These are phyloP conservation scores for Chalciporus sp. DNA, from an alignment of 1,284 basidiomycete species.

Conservation along the genomic window DNA sequence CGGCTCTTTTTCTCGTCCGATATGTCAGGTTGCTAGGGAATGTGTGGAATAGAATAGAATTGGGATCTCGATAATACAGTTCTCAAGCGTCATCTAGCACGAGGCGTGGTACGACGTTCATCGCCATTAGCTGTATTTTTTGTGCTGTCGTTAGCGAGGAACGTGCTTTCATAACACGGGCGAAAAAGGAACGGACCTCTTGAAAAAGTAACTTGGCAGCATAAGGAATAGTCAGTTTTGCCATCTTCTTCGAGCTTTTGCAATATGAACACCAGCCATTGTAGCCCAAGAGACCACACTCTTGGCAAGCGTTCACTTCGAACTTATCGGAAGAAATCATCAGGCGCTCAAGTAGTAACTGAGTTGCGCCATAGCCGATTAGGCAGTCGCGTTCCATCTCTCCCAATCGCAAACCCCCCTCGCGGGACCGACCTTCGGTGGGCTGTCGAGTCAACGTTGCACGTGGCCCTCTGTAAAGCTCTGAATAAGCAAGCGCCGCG, in stretches of 20 bases:
- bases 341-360: conserved; percentile 91
- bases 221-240: conserved; percentile 97
- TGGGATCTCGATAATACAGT: conserved; percentile 3
- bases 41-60: conserved; percentile 1
- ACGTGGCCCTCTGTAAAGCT: conserved; percentile 76
- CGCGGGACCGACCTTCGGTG: conserved; percentile 96
- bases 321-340: conserved; percentile 99
- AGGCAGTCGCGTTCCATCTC: conserved; percentile 99
- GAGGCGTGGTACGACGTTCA: conserved; percentile 90
- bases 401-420: conserved; percentile 95
- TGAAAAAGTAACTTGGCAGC: conserved; percentile 97
- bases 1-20: conserved; percentile 4
- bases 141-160: conserved; percentile 2
- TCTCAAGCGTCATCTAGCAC: conserved; percentile 74
- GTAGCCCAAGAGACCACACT: conserved; percentile 96
- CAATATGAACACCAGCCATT: conserved; percentile 96
- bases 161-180: neutral
- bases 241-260: conserved; percentile 95
- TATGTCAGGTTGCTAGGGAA: conserved; percentile 7
- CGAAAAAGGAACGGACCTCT: conserved; percentile 62
- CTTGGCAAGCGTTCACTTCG: conserved; percentile 94
- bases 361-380: conserved; percentile 95
- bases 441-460: conserved; percentile 97
- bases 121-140: conserved; percentile 78
- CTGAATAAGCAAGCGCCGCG: conserved; percentile 10